Percentiles rank a stretch among this genome's conserved stretches.
These are phyloP conservation scores for Castanospermum australe DNA, from an alignment of 306 rosid species.

Conservation along the genomic window DNA sequence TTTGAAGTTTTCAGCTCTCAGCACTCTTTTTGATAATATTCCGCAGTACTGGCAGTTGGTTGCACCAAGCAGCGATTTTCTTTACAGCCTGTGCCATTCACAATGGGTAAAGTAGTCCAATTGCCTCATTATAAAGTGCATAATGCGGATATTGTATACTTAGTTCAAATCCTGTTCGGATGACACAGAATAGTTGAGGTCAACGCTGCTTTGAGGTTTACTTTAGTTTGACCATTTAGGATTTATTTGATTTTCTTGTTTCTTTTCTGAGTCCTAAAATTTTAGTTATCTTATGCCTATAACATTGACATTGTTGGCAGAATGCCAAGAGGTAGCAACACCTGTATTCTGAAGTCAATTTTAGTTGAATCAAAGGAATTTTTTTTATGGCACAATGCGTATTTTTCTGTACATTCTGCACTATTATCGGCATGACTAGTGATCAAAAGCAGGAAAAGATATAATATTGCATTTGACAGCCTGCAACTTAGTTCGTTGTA, in stretches of 20 bases:
- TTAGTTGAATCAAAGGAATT: constrained; percentile 18
- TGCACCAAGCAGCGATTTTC: constrained; percentile 39
- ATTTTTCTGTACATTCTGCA: neutral
- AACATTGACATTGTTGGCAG: constrained; percentile 19
- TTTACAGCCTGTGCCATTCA: neutral
- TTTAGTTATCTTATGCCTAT: constrained; percentile 2
- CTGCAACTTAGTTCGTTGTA: neutral
- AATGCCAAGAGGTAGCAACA: constrained; percentile 33
- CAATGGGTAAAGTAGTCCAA: constrained; percentile 36
- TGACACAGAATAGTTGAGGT: constrained; percentile 46
- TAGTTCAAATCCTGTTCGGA: constrained; percentile 34
- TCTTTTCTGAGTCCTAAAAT: neutral
- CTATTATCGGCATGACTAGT: neutral
- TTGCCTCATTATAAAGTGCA: constrained; percentile 42
- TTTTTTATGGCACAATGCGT: constrained; percentile 30
- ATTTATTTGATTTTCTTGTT: constrained; percentile 27
- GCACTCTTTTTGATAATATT: constrained; percentile 40
- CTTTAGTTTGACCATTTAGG: constrained; percentile 50
- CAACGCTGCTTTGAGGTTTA: constrained; percentile 40
- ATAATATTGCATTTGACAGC: neutral
- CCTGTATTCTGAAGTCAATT: constrained; percentile 24
- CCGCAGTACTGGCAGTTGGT: constrained; percentile 27
- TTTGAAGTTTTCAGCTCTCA: constrained; percentile 46
- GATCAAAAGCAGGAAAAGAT: constrained; percentile 6
- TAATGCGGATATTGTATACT: constrained; percentile 46